Percentiles rank a stretch among this genome's conserved stretches.
Conservation (phyloP, 768 basidiomycete species). For the Punctularia strigosozonata region DNA sequence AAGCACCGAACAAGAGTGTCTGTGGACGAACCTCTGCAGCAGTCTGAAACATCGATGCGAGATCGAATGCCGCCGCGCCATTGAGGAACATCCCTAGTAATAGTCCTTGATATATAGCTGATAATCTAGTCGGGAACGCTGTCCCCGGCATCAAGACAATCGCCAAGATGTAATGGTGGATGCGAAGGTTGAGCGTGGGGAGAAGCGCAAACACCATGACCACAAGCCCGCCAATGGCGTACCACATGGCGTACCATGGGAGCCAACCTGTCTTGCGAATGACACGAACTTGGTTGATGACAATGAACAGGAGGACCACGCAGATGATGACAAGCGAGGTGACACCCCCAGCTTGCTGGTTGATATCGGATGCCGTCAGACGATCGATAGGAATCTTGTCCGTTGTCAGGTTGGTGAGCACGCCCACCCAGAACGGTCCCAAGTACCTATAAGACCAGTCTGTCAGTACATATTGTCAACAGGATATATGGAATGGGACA, state of each 20-base stretch:
- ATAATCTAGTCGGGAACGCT: slow-evolving; percentile 71
- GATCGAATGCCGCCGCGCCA: slow-evolving; percentile 69
- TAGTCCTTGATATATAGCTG: slow-evolving; percentile 73
- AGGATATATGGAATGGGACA: no score
- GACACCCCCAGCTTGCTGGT: slow-evolving; percentile 53
- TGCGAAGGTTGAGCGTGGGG: slow-evolving; percentile 54
- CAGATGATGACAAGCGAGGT: slow-evolving; percentile 57
- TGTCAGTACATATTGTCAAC: no score
- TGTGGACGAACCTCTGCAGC: slow-evolving; percentile 41
- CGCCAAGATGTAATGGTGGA: slow-evolving; percentile 78
- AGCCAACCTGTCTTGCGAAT: slow-evolving; percentile 81
- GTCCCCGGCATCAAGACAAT: slow-evolving; percentile 68
- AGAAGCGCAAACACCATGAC: slow-evolving; percentile 53
- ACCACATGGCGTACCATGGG: slow-evolving; percentile 67
- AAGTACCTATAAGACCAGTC: no score
- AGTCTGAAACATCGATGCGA: slow-evolving; percentile 73
- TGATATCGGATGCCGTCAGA: slow-evolving; percentile 59
- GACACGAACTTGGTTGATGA: slow-evolving; percentile 68
- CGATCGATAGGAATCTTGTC: slow-evolving; percentile 67
- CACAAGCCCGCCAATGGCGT: slow-evolving; percentile 53
- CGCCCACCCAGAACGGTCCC: slow-evolving; percentile 66
- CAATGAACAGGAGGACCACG: slow-evolving; percentile 44
- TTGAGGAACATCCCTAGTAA: slow-evolving; percentile 76
- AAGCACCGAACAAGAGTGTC: slow-evolving; percentile 1
- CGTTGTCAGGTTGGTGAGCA: slow-evolving; percentile 62